These are phyloP conservation scores for Prosopis cineraria DNA, from an alignment of 306 rosid genomes.

Conservation along the genomic window DNA sequence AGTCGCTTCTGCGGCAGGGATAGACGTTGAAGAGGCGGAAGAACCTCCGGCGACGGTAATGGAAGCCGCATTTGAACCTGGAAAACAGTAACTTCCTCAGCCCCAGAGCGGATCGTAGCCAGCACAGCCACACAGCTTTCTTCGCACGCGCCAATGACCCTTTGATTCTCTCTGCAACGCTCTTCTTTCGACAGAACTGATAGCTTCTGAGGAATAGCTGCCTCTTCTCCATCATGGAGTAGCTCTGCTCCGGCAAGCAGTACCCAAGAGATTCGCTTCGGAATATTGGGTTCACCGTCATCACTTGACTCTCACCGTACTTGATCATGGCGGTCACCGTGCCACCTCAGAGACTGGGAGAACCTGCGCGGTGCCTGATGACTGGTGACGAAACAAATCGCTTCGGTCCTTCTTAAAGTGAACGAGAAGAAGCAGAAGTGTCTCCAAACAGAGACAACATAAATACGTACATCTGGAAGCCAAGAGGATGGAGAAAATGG, in stretches of 20 bases:
- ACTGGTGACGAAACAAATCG: no score
- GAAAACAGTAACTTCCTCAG: constrained; percentile 44
- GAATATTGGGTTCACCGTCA: constrained; percentile 39
- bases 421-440: neutral
- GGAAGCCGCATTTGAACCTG: constrained; percentile 53
- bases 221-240: constrained; percentile 72
- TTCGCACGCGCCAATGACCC: constrained; percentile 56
- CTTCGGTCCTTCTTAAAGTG: no score
- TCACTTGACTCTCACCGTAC: constrained; percentile 4
- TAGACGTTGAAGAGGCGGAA: constrained; percentile 36
- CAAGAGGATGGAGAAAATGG: neutral
- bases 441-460: neutral
- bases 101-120: constrained; percentile 50
- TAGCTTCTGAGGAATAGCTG: constrained; percentile 82
- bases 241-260: constrained; percentile 39
- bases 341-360: constrained; percentile 12
- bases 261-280: constrained; percentile 59
- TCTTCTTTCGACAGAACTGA: constrained; percentile 67
- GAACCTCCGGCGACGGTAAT: constrained; percentile 53
- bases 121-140: constrained; percentile 47
- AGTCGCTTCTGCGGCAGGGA: constrained; percentile 37
- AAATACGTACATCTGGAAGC: neutral
- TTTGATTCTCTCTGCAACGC: constrained; percentile 51
- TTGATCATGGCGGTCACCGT: constrained; percentile 16
- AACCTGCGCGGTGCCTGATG: neutral